Base-by-base conservation (phyloP, 2,329 filamentous ascomycete species). In the Fusarium tjaetaba region DNA sequence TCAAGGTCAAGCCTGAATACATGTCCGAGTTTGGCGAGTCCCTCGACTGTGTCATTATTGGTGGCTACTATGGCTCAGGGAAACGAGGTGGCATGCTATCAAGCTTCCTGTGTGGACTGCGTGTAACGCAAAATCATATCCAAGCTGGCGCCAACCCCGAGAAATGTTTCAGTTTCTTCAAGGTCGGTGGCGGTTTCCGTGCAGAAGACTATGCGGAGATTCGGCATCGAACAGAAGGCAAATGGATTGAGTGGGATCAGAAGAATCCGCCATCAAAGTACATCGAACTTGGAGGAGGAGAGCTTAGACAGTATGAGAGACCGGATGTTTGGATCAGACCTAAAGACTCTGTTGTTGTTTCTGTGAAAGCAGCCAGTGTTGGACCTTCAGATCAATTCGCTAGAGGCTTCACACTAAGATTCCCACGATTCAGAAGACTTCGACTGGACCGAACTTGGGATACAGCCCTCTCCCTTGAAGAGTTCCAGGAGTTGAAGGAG, bases 1-100 rank as follows among this genome's bases (percentile, higher is more conserved):
- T 98, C 84, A 99, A 99, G 81, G 95, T 99, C 14, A 99, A 99
- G 79, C 96, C 96, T 2, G 96, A 99, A 73, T 99, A 99, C 81
- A 98, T 98, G 95, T 92, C 92, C 5, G 96, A 97, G 71, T 97
- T 96, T 80, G 96, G 96, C 70, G 96, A 98, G 82, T 94, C 93
- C 1, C 89, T 99, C 7, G 96, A 99, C 80, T 94, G 95, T 74
- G 85, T 98, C 20, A 87, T 99, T 22, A 90, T 99, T 60, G 96
- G 96, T 61, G 96, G 94, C 14, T 98, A 97, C 83, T 99, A 94
- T 80, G 96, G 96, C 20, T 94, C 93, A 36, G 96, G 96, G 0
- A 90, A 89, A 63, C 90, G 96, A 53, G 96, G 96, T 55, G 96
- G 96, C 45, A 89, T 84, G 4, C 85, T 98, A 8, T 94, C 95